Evolutionary conservation across 495 filamentous ascomycete species (phyloP).

Genomic region (Xylaria flabelliformis): DNA sequence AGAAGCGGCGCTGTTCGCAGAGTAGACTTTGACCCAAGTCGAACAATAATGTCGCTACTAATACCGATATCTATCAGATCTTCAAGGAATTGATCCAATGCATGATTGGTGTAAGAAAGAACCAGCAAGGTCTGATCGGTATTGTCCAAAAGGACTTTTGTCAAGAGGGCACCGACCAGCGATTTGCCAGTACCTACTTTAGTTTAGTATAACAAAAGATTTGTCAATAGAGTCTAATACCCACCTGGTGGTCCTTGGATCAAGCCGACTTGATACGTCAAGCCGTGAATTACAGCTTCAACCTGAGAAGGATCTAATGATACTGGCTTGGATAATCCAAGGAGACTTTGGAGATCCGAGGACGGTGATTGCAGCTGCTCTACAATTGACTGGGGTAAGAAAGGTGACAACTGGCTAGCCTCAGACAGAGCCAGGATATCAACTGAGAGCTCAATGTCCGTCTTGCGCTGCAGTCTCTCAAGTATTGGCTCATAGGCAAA

Average conservation of each 20-base stretch:
- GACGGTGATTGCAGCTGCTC: neutral
- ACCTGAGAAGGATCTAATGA: conserved; percentile 66
- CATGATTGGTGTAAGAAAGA: conserved; percentile 72
- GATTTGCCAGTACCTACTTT: conserved; percentile 77
- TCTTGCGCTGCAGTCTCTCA: conserved; percentile 61
- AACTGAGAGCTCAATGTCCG: conserved; percentile 43
- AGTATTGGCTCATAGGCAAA: conserved; percentile 79
- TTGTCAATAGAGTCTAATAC: conserved; percentile 18
- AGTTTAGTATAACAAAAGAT: conserved; percentile 20
- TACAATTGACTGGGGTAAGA: conserved; percentile 13
- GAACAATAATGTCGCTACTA: conserved; percentile 58
- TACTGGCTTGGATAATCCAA: conserved; percentile 35
- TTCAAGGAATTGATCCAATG: conserved; percentile 76
- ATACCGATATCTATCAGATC: conserved; percentile 72
- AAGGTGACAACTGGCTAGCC: conserved; percentile 24
- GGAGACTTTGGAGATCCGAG: conserved; percentile 29
- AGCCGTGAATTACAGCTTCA: conserved; percentile 59
- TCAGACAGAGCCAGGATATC: conserved; percentile 34
- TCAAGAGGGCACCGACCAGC: conserved; percentile 73
- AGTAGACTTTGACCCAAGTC: conserved; percentile 71
- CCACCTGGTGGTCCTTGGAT: conserved; percentile 81
- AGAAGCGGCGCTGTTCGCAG: conserved; percentile 53
- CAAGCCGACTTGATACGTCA: conserved; percentile 63
- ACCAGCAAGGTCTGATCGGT: conserved; percentile 65
- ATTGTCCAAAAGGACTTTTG: conserved; percentile 62